Base-by-base conservation (phyloP, 345 rosid genomes). In the Hevea brasiliensis region DNA sequence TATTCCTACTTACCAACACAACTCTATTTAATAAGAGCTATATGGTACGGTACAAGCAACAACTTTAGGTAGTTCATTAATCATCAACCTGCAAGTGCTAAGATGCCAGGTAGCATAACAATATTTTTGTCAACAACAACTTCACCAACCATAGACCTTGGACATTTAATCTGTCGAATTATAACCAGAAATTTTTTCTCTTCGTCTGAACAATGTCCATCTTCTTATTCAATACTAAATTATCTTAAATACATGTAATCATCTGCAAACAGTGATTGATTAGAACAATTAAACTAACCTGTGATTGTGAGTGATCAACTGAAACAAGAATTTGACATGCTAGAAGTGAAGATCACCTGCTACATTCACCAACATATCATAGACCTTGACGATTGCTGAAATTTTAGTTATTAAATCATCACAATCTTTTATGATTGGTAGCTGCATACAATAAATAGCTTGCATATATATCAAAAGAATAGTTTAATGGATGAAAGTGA, bases 121-220 rank as follows among this genome's bases (percentile, higher is more conserved):
- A 2, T 4, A 1, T 32, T 32, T 32, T 32, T 32, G 37, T 57
- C 37, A 32, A 32, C 72, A 75, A 58, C 20, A 13, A 56, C 72
- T 45, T 27, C 45, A 79, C 75, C 76, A 27, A 71, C 66, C 66
- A 10, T 53, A 21, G 54, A 53, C 60, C 73, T 68, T 53, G 64
- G 76, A 35, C 71, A 68, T 10, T 18, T 63, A 12, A 50, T 27
- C 26, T 20, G 56, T 32, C 37, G 37, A 32, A 4, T 32, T 32
- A n/a, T n/a, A n/a, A n/a, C n/a, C n/a, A n/a, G n/a, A n/a, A n/a
- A n/a, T n/a, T n/a, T n/a, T n/a, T n/a, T n/a, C n/a, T n/a, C n/a
- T n/a, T n/a, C n/a, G n/a, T 32, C 37, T 4, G 37, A 32, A n/a
- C n/a, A n/a, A n/a, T n/a, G n/a, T 4, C 37, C 37, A 32, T 32